phyloP scores from a whole-genome alignment of 2,329 filamentous ascomycete genomes.

The Elsinoe batatas region DNA sequence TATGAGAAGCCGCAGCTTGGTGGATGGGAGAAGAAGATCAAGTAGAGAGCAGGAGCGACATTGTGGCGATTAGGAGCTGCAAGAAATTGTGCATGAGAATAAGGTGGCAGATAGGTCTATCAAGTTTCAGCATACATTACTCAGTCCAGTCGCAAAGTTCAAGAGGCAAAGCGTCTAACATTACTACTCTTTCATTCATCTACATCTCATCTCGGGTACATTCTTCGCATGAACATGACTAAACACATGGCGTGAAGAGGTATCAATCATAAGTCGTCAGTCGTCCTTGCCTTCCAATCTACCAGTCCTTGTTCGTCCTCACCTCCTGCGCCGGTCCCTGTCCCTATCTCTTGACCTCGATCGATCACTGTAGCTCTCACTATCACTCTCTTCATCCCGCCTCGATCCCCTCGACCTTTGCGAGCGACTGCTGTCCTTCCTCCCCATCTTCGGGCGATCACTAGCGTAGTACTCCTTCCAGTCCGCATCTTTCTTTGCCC shows the following conservation, averaged over 20 bases:
- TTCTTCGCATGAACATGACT: neutral
- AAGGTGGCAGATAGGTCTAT: neutral
- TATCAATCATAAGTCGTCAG: slow-evolving; percentile 10
- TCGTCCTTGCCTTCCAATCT: neutral
- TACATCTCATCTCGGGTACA: neutral
- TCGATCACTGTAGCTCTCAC: neutral
- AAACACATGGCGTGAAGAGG: slow-evolving; percentile 1
- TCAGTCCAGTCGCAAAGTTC: too few species aligned
- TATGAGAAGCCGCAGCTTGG: slow-evolving; percentile 25
- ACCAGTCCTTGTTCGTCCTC: neutral
- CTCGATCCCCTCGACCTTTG: neutral
- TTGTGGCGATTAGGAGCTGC: too few species aligned
- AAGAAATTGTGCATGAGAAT: neutral
- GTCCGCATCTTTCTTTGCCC: neutral
- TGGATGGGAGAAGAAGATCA: slow-evolving; percentile 6
- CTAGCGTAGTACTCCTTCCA: slow-evolving; percentile 12
- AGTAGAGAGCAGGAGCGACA: neutral
- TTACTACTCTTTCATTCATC: neutral
- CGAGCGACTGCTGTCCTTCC: neutral
- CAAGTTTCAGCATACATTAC: neutral
- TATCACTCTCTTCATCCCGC: neutral
- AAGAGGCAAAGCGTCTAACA: too few species aligned
- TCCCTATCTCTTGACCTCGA: slow-evolving; percentile 1
- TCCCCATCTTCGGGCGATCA: slow-evolving; percentile 1
- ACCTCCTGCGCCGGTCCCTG: neutral